phyloP scores from a whole-genome alignment of 2,329 filamentous ascomycete species.

The Atkinsonella hypoxylon region DNA sequence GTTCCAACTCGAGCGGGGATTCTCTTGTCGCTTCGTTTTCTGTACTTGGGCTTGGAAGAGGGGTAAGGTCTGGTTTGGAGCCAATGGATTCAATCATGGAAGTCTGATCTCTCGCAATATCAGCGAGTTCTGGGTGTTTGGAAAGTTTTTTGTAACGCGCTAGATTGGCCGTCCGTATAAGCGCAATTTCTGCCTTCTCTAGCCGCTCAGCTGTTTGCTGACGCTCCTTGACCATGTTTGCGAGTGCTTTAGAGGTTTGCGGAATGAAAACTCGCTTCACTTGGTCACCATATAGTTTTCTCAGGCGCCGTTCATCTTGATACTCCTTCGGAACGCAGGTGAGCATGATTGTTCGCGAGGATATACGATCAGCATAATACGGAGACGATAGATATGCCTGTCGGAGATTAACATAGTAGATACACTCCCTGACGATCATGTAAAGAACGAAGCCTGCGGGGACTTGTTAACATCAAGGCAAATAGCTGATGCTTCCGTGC shows the following conservation, averaged over 20 bases:
- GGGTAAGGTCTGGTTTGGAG: conserved; percentile 6
- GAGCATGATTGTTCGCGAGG: conserved; percentile 82
- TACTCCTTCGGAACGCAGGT: conserved; percentile 72
- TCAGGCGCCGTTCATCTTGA: conserved; percentile 62
- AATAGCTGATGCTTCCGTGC: neutral
- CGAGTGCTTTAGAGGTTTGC: conserved; percentile 63
- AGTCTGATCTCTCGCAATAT: neutral
- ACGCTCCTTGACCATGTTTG: conserved; percentile 70
- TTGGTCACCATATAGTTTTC: conserved; percentile 68
- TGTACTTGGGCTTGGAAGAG: conserved; percentile 1
- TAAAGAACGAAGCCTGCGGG: conserved; percentile 71
- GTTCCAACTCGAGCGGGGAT: conserved; percentile 5
- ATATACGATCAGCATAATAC: conserved; percentile 72
- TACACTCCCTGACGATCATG: conserved; percentile 73
- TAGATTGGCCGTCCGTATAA: conserved; percentile 69
- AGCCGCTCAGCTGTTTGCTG: conserved; percentile 70
- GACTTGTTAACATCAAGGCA: neutral
- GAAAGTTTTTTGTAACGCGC: conserved; percentile 42
- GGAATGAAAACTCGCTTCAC: conserved; percentile 80
- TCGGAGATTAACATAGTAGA: conserved; percentile 85
- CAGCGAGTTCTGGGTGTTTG: neutral
- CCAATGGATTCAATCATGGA: neutral
- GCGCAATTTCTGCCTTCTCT: conserved; percentile 74
- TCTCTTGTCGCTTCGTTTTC: neutral
- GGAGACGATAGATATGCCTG: conserved; percentile 87